A percentile compares a stretch with the other conserved stretches of the same genome.
These are phyloP conservation scores for Colletotrichum lindemuthianum DNA, from an alignment of 2,329 filamentous ascomycete genomes.

Conservation along the genomic window DNA sequence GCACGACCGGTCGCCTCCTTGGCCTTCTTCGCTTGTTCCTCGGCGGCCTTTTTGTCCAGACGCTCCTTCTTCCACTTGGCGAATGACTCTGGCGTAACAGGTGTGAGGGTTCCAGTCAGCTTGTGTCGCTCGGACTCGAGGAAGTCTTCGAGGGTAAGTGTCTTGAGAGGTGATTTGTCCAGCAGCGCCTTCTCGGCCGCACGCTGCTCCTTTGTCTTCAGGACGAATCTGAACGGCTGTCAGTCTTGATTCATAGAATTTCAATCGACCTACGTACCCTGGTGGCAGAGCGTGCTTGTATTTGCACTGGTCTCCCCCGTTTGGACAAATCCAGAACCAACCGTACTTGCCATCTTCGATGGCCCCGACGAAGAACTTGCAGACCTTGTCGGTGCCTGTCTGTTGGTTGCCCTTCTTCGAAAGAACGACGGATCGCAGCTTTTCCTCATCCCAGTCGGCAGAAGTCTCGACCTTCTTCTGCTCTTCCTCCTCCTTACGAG, in stretches of 20 bases:
- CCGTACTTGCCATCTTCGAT: constrained; percentile 99
- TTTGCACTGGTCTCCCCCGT: constrained; percentile 97
- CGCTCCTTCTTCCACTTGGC: constrained; percentile 98
- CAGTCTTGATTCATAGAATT: background rate
- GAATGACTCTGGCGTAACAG: constrained; percentile 91
- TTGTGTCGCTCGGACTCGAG: constrained; percentile 96
- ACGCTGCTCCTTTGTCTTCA: constrained; percentile 97
- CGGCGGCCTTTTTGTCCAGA: constrained; percentile 93
- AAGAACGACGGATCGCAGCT: constrained; percentile 87
- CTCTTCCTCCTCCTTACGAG: constrained; percentile 76
- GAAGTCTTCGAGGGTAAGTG: constrained; percentile 96
- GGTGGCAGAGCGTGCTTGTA: constrained; percentile 96
- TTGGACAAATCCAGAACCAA: constrained; percentile 99
- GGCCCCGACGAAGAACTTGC: constrained; percentile 97
- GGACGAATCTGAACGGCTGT: constrained; percentile 74
- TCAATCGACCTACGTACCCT: constrained; percentile 71
- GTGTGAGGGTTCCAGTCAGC: constrained; percentile 88
- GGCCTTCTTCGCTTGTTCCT: constrained; percentile 87
- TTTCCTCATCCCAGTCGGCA: constrained; percentile 97
- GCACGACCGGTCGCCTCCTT: constrained; percentile 96
- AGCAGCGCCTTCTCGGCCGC: constrained; percentile 94
- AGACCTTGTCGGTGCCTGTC: constrained; percentile 97
- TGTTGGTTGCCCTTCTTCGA: constrained; percentile 98
- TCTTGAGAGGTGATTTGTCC: constrained; percentile 95
- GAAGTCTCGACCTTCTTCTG: constrained; percentile 92